These are phyloP conservation scores for Blastomyces parvus DNA, from an alignment of 2,329 filamentous ascomycete species.

Conservation along the genomic window DNA sequence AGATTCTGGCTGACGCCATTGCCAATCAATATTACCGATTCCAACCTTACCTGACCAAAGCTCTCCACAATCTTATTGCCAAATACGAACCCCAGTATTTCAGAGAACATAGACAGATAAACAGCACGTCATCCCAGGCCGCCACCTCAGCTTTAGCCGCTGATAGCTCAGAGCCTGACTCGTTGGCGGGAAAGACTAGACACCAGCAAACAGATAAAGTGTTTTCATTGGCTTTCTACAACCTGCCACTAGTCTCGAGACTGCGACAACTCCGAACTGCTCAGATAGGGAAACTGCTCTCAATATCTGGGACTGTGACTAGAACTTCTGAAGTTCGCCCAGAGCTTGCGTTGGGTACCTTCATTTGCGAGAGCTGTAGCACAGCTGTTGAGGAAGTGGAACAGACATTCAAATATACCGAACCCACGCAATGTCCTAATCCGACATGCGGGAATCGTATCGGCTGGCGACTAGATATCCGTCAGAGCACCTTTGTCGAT, in stretches of 20 bases:
- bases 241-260: constrained; percentile 76
- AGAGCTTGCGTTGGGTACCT: constrained; percentile 84
- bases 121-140: constrained; percentile 56
- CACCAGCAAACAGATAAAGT: constrained; percentile 97
- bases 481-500: constrained; percentile 94
- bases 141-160: constrained; percentile 54
- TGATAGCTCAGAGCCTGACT: constrained; percentile 46
- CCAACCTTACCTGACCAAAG: constrained; percentile 78
- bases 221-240: constrained; percentile 88
- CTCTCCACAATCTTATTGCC: constrained; percentile 83
- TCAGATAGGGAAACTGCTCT: constrained; percentile 86
- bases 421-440: constrained; percentile 93
- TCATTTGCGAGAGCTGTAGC: constrained; percentile 81
- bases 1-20: constrained; percentile 74
- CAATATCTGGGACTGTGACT: constrained; percentile 93
- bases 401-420: constrained; percentile 94
- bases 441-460: constrained; percentile 73
- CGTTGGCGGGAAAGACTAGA: constrained; percentile 60
- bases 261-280: constrained; percentile 76
- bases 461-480: constrained; percentile 94
- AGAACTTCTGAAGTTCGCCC: constrained; percentile 94
- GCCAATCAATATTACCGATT: constrained; percentile 91
- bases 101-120: constrained; percentile 78
- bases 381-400: constrained; percentile 82
- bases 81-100: constrained; percentile 95